Evolutionary conservation across 2,329 filamentous ascomycete genomes (phyloP), one percentile per base, ranked within the genome.

Genomic region (Calonectria henricotiae): DNA sequence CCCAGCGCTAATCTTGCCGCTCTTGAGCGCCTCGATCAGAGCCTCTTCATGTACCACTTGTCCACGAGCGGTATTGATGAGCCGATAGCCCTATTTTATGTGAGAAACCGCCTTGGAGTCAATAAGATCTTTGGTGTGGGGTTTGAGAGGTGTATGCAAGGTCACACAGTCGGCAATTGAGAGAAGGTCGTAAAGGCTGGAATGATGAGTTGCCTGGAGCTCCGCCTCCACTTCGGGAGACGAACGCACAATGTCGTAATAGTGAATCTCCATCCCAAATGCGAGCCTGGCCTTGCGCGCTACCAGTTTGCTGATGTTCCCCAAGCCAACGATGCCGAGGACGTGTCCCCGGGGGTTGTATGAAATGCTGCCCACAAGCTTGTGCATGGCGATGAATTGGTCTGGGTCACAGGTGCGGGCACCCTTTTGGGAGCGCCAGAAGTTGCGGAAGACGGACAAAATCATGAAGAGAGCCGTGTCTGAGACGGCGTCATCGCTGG

Each of bases 211-310:
- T 1, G 77, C 80, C 0, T 74, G 67, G 1, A 82, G 73, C 11
- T 78, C 74, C 3, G 70, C 39, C 43, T 84, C 82, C 12, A 79
- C 72, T 6, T 80, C 78, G 0, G 67, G 39, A 0, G 79, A 62
- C 0, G 75, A 72, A 0, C 80, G 74, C 0, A 79, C 75, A 5
- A 80, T 78, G 37, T 90, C 88, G 46, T 88, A 83, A 62, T 90
- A 90, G 11, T 85, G 79, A 17, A 89, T 85, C 7, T 83, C 78
- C 88, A 90, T 90, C 0, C 86, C 86, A n/a, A 89, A 81, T 0
- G 84, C 85, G 0, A 75, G 68, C 0, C 77, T 67, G 0, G 82
- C 83, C 62, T 85, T 90, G 61, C 85, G 78, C 0, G 87, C 87
- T 2, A 89, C 80, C 32, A 81, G 75, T 70, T 81, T 84, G 68